Evolutionary conservation across 192 early-diverging fungal genomes (phyloP).

Genomic region (Gaertneriomyces sp.): DNA sequence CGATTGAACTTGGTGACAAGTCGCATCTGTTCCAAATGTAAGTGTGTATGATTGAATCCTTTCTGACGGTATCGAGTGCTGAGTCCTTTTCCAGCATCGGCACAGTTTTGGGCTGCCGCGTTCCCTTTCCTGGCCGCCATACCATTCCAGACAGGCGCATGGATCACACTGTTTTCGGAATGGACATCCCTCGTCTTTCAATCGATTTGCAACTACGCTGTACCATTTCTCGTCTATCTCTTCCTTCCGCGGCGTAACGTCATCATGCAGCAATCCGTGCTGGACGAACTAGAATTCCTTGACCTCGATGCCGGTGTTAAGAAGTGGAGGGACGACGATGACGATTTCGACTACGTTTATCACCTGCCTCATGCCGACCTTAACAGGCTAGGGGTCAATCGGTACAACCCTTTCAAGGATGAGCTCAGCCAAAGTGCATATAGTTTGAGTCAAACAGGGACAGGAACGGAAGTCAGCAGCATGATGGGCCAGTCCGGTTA

Average conservation of each 20-base stretch:
- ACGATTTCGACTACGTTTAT: slow-evolving; percentile 55
- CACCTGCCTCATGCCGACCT: slow-evolving; percentile 47
- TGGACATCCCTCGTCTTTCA: slow-evolving; percentile 65
- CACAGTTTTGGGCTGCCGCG: slow-evolving; percentile 53
- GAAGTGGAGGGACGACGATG: slow-evolving; percentile 32
- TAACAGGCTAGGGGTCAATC: slow-evolving; percentile 26
- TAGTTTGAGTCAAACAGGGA: background rate
- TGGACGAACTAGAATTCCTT: slow-evolving; percentile 50
- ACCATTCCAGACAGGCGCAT: slow-evolving; percentile 64
- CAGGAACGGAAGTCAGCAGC: background rate
- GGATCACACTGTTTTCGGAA: slow-evolving; percentile 51
- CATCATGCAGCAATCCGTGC: slow-evolving; percentile 48
- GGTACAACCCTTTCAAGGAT: slow-evolving; percentile 39
- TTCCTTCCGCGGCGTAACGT: slow-evolving; percentile 48
- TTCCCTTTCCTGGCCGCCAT: slow-evolving; percentile 62
- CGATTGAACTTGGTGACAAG: slow-evolving; percentile 53
- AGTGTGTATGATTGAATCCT: background rate
- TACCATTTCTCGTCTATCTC: slow-evolving; percentile 66
- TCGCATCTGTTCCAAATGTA: slow-evolving; percentile 45
- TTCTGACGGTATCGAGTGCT: background rate
- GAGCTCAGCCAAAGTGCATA: background rate
- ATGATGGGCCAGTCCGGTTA: slow-evolving; percentile 10
- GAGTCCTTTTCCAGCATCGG: slow-evolving; percentile 28
- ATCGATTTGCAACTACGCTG: slow-evolving; percentile 65
- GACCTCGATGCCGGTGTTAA: slow-evolving; percentile 44